Base-by-base conservation (phyloP, 78 protist genomes). In the Emiliania huxleyi region DNA sequence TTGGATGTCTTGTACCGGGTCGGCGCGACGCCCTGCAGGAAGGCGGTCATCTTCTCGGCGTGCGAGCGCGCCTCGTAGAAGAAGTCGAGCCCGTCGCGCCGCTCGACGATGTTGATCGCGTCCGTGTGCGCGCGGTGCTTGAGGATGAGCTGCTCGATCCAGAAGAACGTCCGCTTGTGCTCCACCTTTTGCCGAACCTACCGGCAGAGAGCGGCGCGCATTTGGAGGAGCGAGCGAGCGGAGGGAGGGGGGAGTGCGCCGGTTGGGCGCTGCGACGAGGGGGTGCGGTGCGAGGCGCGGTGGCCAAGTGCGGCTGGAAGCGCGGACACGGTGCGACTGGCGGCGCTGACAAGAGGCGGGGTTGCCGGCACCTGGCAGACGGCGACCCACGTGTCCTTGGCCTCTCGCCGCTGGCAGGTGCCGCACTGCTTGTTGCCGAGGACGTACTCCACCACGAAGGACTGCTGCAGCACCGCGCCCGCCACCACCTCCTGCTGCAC, bases 61-160 rank as follows among this genome's bases (percentile, higher is more conserved):
- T 98, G 98, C 81, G 42, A 18, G 8, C 85, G 85, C 85, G 37
- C 37, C 91, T 93, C 42, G 87, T 1, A 11, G 97, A 81, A 99
- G 92, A 98, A 98, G 94, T 98, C 99, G 73, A 99, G 48, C 42
- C 99, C 99, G 90, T 98, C 98, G 19, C 97, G 42, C 62, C 62
- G 62, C 87, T 96, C 97, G n/a, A 87, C 44, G 92, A 98, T 97
- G 87, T 91, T 91, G 38, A 92, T 43, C 49, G 95, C 77, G 49
- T 95, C 91, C 23, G 45, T 21, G 93, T 98, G 99, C 52, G 96
- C 96, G 38, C 93, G 55, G 96, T 99, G 98, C 97, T 97, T 98
- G 69, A 99, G 85, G 85, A 99, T 98, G 52, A 98, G 88, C 95
- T 98, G 99, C 94, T 99, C 99, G 37, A 99, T 94, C 87, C 73